These are phyloP conservation scores for Panaeolus papilionaceus DNA, from an alignment of 768 basidiomycete genomes.

Conservation along the genomic window DNA sequence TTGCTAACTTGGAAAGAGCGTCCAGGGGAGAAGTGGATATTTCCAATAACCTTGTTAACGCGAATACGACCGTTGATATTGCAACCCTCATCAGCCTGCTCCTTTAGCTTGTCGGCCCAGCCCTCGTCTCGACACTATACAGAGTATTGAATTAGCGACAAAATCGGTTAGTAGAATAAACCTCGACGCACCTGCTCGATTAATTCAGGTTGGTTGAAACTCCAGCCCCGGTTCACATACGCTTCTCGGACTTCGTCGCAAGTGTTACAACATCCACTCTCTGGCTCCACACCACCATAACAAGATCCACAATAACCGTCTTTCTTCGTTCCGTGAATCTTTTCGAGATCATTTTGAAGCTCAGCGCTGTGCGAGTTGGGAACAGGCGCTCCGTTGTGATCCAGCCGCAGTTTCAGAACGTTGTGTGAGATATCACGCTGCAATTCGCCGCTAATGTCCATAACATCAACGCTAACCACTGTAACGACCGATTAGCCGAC, in stretches of 20 bases:
- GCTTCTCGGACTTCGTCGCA: slow-evolving; percentile 94
- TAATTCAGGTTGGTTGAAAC: slow-evolving; percentile 86
- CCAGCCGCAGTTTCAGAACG: slow-evolving; percentile 82
- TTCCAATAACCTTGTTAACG: slow-evolving; percentile 97
- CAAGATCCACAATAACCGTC: slow-evolving; percentile 92
- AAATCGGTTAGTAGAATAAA: not conserved
- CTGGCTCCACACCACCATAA: slow-evolving; percentile 84
- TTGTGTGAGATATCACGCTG: slow-evolving; percentile 93
- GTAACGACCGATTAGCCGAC: slow-evolving; percentile 13
- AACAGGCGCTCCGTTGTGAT: slow-evolving; percentile 62
- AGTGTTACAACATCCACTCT: slow-evolving; percentile 89
- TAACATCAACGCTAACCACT: slow-evolving; percentile 96
- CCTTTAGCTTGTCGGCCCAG: slow-evolving; percentile 92
- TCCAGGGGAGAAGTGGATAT: slow-evolving; percentile 94
- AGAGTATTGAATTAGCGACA: slow-evolving; percentile 9
- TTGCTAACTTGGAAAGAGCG: slow-evolving; percentile 90
- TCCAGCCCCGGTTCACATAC: slow-evolving; percentile 95
- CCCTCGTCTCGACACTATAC: slow-evolving; percentile 88
- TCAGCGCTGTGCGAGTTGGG: slow-evolving; percentile 62
- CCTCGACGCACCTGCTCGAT: slow-evolving; percentile 82
- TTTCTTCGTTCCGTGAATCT: slow-evolving; percentile 64
- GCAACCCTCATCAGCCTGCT: slow-evolving; percentile 94
- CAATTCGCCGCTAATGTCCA: slow-evolving; percentile 97
- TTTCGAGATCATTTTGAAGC: slow-evolving; percentile 88
- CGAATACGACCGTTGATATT: slow-evolving; percentile 90